Conservation (phyloP, 164 flowering plant genomes). For the Stephania yunnanensis region DNA sequence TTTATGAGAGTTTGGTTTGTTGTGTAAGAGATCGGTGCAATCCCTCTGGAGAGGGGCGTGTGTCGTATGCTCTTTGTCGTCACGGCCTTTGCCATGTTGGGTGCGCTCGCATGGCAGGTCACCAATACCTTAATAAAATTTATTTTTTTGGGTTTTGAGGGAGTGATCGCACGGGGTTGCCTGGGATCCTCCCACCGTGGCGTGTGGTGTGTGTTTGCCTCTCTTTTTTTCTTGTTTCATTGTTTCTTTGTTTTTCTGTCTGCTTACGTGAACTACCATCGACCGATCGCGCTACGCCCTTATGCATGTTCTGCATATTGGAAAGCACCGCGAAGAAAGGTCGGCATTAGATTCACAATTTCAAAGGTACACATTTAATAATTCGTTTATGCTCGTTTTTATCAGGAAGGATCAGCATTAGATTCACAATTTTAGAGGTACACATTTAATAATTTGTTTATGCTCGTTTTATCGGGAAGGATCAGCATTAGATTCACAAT, state of each 20-base stretch:
- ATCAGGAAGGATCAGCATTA: no score
- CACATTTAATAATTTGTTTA: background rate
- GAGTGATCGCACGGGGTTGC: conserved; percentile 14
- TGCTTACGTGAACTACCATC: background rate
- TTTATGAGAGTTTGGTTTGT: background rate
- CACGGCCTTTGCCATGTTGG: conserved; percentile 79
- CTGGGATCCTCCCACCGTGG: conserved; percentile 6
- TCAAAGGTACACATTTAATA: background rate
- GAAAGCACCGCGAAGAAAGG: background rate
- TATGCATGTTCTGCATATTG: background rate
- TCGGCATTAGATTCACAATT: background rate
- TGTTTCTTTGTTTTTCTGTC: no score
- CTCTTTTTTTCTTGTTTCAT: no score
- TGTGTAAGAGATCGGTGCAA: background rate
- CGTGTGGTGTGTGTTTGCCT: background rate
- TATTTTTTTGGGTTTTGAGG: background rate
- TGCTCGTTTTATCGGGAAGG: no score
- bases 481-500: no score
- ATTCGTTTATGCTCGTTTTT: no score
- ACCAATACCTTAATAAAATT: conserved; percentile 5
- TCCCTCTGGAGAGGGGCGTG: background rate
- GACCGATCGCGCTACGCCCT: background rate
- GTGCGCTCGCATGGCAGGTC: conserved; percentile 97
- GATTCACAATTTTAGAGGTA: background rate
- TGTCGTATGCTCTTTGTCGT: conserved; percentile 6